phyloP scores from a whole-genome alignment of 805 yeast genomes.

The Clavispora carvajalis region DNA sequence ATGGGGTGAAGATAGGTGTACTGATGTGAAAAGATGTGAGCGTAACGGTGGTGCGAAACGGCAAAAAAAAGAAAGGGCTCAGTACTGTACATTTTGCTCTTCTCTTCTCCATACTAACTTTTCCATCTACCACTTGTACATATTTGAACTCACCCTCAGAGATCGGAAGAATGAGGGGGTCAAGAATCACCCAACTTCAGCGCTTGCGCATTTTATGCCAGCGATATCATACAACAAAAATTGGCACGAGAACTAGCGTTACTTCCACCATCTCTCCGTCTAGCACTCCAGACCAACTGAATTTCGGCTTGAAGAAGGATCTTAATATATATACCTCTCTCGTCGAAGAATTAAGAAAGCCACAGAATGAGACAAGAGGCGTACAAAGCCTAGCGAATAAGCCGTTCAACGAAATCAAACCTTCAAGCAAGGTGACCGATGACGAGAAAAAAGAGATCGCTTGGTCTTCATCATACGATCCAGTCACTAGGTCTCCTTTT shows the following conservation, averaged over 20 bases:
- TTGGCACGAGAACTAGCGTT: background rate
- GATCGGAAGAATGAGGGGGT: background rate
- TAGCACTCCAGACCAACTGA: background rate
- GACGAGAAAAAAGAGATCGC: conserved; percentile 15
- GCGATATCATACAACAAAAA: background rate
- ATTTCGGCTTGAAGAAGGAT: conserved; percentile 5
- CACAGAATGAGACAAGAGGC: conserved; percentile 1
- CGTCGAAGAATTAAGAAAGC: conserved; percentile 12
- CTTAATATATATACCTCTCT: conserved; percentile 10
- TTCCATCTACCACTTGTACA: background rate
- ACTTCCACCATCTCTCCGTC: background rate
- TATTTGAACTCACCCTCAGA: background rate
- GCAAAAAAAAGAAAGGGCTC: background rate
- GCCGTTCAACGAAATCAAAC: conserved; percentile 13
- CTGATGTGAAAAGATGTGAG: background rate
- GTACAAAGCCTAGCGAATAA: conserved; percentile 6
- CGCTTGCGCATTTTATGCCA: background rate
- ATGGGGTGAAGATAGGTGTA: background rate
- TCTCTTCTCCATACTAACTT: conserved; percentile 1
- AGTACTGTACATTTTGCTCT: background rate
- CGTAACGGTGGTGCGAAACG: background rate
- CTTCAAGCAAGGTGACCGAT: conserved; percentile 7
- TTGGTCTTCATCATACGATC: conserved; percentile 40
- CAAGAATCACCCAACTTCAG: background rate
- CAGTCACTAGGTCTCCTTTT: conserved; percentile 37